phyloP scores from a whole-genome alignment of 106 monocot species.

The Allium fistulosum region DNA sequence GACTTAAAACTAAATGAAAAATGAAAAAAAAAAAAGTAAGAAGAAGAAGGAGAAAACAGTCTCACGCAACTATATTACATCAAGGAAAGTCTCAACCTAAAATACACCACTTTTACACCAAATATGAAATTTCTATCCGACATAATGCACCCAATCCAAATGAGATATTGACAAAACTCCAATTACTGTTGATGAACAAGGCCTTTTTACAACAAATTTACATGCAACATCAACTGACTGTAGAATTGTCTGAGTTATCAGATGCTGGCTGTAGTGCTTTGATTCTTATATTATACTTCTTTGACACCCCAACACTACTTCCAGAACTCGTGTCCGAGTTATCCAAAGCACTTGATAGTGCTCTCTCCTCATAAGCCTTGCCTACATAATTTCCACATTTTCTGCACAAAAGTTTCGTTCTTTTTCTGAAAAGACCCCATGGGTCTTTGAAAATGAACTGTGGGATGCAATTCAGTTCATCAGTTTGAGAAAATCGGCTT shows the following conservation, averaged over 20 bases:
- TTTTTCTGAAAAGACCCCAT: constrained; percentile 42
- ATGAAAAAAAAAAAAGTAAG: too few relatives aligned
- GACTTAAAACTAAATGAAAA: too few relatives aligned
- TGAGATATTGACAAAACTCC: too few relatives aligned
- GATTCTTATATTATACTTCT: constrained; percentile 49
- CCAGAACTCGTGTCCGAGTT: constrained; percentile 22
- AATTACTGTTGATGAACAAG: too few relatives aligned
- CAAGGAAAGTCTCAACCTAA: too few relatives aligned
- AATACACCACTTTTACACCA: too few relatives aligned
- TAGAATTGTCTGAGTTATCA: constrained; percentile 17
- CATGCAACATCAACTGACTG: background rate
- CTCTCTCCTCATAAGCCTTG: constrained; percentile 25
- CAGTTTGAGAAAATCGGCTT: constrained; percentile 38
- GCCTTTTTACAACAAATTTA: too few relatives aligned
- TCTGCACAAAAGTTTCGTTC: constrained; percentile 35
- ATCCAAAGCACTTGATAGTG: constrained; percentile 12
- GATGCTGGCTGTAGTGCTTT: constrained; percentile 43
- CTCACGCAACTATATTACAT: too few relatives aligned
- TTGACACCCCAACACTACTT: constrained; percentile 11
- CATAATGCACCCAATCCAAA: too few relatives aligned
- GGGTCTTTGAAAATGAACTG: constrained; percentile 36
- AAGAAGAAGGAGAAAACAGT: too few relatives aligned
- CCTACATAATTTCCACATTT: constrained; percentile 41
- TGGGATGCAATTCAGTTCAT: constrained; percentile 41
- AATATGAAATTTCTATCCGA: too few relatives aligned